Conservation (phyloP, 352 stramenopile genomes). For the Phytophthora fragariaefolia region DNA sequence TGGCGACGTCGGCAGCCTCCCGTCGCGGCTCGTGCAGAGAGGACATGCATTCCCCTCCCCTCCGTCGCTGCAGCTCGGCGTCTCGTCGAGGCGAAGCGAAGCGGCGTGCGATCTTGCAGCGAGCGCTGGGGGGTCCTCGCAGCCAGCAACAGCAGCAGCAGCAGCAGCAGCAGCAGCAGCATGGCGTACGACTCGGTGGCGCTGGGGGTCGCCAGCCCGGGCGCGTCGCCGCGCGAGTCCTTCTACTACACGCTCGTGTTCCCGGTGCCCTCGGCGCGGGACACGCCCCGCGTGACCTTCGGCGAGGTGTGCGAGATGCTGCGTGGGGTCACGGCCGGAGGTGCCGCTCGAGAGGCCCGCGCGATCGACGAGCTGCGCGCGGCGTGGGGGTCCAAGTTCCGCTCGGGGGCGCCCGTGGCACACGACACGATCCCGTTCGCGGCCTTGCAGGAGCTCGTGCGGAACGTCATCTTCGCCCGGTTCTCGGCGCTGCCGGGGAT, state of each 20-base stretch:
- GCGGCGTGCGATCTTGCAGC: slow-evolving; percentile 19
- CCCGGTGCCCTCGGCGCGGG: slow-evolving; percentile 15
- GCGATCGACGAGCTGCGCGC: slow-evolving; percentile 56
- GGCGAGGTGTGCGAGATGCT: slow-evolving; percentile 55
- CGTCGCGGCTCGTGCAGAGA: slow-evolving; percentile 31
- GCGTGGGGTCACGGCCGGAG: slow-evolving; percentile 56
- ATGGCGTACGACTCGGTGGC: slow-evolving; percentile 59
- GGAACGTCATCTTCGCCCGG: slow-evolving; percentile 69
- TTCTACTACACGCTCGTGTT: slow-evolving; percentile 86
- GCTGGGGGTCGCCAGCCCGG: slow-evolving; percentile 46
- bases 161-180: neutral
- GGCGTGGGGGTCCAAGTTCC: slow-evolving; percentile 76
- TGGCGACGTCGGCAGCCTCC: slow-evolving; percentile 7
- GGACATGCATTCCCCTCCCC: slow-evolving; percentile 52
- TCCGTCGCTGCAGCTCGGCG: neutral
- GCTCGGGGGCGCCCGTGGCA: slow-evolving; percentile 46
- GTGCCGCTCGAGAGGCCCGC: slow-evolving; percentile 44
- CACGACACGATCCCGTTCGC: slow-evolving; percentile 59
- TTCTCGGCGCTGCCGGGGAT: slow-evolving; percentile 62
- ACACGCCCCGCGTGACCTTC: slow-evolving; percentile 54
- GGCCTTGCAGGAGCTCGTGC: slow-evolving; percentile 72
- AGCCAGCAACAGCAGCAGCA: too few relatives aligned
- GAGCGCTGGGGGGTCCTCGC: too few relatives aligned
- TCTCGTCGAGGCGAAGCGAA: slow-evolving; percentile 10
- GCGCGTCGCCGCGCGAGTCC: slow-evolving; percentile 51